Evolutionary conservation across 495 filamentous ascomycete genomes (phyloP).

Genomic region (Chlorociboria aeruginascens): DNA sequence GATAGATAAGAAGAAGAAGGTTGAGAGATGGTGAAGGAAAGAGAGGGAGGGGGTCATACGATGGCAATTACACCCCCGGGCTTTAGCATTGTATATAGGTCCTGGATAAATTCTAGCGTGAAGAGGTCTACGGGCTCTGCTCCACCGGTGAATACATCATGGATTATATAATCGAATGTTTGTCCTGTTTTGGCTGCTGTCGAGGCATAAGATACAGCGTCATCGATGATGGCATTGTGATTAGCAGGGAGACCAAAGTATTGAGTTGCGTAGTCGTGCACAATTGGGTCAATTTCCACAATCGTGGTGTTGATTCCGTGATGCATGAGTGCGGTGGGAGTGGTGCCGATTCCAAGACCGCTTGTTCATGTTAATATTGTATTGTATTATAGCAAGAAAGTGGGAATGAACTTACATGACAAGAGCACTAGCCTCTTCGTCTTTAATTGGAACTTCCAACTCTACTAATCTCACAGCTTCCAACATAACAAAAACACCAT

Average conservation of each 20-base stretch:
- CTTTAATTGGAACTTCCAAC: constrained; percentile 36
- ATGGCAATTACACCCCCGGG: constrained; percentile 80
- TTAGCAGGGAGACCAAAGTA: constrained; percentile 74
- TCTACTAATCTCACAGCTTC: constrained; percentile 80
- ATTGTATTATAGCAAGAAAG: constrained; percentile 7
- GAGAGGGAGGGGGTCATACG: constrained; percentile 35
- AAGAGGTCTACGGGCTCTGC: constrained; percentile 84
- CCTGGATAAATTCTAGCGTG: constrained; percentile 66
- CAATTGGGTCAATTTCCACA: constrained; percentile 85
- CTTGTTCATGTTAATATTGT: constrained; percentile 29
- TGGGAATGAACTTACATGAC: constrained; percentile 51
- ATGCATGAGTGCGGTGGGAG: constrained; percentile 70
- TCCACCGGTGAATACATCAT: constrained; percentile 98
- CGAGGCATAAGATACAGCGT: constrained; percentile 70
- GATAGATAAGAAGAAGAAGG: neutral
- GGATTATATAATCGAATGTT: constrained; percentile 82
- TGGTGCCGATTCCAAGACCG: constrained; percentile 85
- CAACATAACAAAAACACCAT: constrained; percentile 83
- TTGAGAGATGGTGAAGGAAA: neutral
- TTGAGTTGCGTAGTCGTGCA: constrained; percentile 66
- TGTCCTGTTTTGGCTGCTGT: constrained; percentile 27
- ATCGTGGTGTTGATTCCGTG: constrained; percentile 88
- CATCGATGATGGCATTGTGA: constrained; percentile 68
- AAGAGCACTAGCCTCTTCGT: constrained; percentile 63
- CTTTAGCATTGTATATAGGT: constrained; percentile 56